Percentiles rank a stretch among this genome's conserved stretches.
Conservation (phyloP, 2,329 filamentous ascomycete species). For the Trichophyton schoenleinii region DNA sequence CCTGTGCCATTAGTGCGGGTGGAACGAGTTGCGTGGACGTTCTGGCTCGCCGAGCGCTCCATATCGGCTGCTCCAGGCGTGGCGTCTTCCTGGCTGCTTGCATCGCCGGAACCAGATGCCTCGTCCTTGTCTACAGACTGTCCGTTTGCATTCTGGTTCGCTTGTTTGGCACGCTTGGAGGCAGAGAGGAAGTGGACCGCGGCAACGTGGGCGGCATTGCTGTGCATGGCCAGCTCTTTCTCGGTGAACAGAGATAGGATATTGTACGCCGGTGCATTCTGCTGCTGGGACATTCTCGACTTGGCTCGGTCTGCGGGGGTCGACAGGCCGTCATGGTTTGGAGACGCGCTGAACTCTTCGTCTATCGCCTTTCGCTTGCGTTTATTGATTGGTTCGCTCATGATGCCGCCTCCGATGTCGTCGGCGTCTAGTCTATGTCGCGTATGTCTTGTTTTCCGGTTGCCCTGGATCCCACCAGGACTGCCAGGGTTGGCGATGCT, state of each 20-base stretch:
- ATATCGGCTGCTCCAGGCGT: conserved; percentile 42
- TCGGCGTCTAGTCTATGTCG: conserved; percentile 44
- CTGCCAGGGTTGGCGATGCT: conserved; percentile 52
- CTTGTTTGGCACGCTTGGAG: conserved; percentile 35
- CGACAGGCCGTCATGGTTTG: conserved; percentile 35
- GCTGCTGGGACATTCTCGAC: conserved; percentile 42
- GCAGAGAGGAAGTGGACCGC: conserved; percentile 47
- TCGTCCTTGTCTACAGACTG: conserved; percentile 33
- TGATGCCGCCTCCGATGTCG: conserved; percentile 37
- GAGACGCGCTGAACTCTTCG: conserved; percentile 48
- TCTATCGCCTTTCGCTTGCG: conserved; percentile 49
- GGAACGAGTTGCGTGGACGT: conserved; percentile 43
- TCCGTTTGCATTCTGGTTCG: conserved; percentile 27
- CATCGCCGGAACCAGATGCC: conserved; percentile 22
- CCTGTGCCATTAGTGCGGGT: conserved; percentile 41
- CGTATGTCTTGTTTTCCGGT: conserved; percentile 51
- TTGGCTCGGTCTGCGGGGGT: conserved; percentile 43
- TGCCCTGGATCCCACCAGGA: conserved; percentile 47
- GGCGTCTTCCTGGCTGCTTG: conserved; percentile 30
- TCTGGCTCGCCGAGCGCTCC: conserved; percentile 48
- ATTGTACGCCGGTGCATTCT: conserved; percentile 47
- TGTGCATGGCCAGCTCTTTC: conserved; percentile 51
- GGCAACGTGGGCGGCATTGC: conserved; percentile 48
- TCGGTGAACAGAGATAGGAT: conserved; percentile 55
- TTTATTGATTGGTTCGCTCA: conserved; percentile 38